Conservation (phyloP, 805 yeast species). For the Starmera pachycereana region DNA sequence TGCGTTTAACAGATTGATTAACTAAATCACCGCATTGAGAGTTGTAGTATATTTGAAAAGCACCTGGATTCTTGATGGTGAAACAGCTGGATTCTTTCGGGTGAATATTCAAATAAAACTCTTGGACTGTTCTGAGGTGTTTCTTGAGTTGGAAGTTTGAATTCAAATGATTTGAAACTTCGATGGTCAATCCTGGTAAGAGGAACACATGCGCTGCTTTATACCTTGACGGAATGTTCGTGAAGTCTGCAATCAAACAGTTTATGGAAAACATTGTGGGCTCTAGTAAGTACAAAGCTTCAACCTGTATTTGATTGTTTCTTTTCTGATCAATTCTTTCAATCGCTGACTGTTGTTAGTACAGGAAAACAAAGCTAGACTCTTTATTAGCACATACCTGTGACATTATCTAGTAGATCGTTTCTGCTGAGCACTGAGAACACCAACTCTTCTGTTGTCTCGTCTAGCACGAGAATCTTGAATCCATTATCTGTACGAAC, state of each 20-base stretch:
- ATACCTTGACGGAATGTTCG: constrained; percentile 59
- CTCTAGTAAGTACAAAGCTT: constrained; percentile 72
- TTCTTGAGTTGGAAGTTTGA: constrained; percentile 20
- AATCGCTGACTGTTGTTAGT: constrained; percentile 29
- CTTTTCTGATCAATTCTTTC: constrained; percentile 55
- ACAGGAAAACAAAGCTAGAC: no score
- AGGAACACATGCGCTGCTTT: constrained; percentile 64
- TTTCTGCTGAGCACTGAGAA: constrained; percentile 37
- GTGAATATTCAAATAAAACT: constrained; percentile 37
- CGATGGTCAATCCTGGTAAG: constrained; percentile 43
- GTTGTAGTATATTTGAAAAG: constrained; percentile 69
- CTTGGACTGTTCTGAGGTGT: constrained; percentile 23
- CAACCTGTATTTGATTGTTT: constrained; percentile 51
- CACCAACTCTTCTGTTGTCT: constrained; percentile 37
- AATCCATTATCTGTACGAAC: constrained; percentile 34
- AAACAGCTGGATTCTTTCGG: constrained; percentile 69
- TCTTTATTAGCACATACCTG: constrained; percentile 16
- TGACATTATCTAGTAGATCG: constrained; percentile 41
- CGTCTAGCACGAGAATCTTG: constrained; percentile 48
- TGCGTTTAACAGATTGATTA: constrained; percentile 41
- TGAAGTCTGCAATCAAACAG: constrained; percentile 70
- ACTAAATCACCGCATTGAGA: constrained; percentile 52
- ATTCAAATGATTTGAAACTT: constrained; percentile 20
- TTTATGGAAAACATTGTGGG: constrained; percentile 59
- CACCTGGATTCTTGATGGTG: constrained; percentile 49